phyloP scores from a whole-genome alignment of 2,329 filamentous ascomycete genomes.

The Rhynchosporium secalis region DNA sequence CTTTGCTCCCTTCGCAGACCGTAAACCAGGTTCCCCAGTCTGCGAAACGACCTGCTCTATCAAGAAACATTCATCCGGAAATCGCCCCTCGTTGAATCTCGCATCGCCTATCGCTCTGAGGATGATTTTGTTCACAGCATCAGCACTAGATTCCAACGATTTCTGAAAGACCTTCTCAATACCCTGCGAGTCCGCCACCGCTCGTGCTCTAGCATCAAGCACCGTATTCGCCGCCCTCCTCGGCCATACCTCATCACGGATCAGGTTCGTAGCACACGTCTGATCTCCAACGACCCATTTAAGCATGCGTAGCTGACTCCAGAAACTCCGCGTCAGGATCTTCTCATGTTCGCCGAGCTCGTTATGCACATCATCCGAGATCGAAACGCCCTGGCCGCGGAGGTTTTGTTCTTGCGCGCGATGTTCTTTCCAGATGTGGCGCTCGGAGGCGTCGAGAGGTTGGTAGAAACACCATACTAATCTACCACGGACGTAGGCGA shows the following conservation, averaged over 20 bases:
- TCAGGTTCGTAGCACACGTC: conserved; percentile 6
- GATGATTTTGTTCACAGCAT: background rate
- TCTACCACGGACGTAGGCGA: conserved; percentile 21
- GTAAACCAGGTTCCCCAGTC: background rate
- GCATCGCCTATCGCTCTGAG: background rate
- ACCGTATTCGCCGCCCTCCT: background rate
- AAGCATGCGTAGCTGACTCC: conserved; percentile 28
- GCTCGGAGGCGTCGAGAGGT: conserved; percentile 13
- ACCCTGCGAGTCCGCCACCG: background rate
- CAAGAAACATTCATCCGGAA: background rate
- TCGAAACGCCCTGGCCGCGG: background rate
- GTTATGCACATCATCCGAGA: conserved; percentile 19
- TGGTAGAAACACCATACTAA: conserved; percentile 23
- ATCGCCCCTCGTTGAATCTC: conserved; percentile 12
- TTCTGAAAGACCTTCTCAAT: background rate
- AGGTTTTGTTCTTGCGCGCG: conserved; percentile 18
- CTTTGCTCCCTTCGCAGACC: background rate
- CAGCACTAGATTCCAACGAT: background rate
- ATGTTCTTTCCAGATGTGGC: conserved; percentile 14
- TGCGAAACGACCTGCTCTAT: background rate
- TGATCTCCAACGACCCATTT: conserved; percentile 4
- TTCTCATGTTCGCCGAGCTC: conserved; percentile 32
- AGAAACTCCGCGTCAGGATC: conserved; percentile 39
- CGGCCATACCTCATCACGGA: background rate
- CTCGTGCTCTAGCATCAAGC: background rate